Base-by-base conservation (phyloP, 164 flowering plant genomes). In the Tinospora cordifolia region DNA sequence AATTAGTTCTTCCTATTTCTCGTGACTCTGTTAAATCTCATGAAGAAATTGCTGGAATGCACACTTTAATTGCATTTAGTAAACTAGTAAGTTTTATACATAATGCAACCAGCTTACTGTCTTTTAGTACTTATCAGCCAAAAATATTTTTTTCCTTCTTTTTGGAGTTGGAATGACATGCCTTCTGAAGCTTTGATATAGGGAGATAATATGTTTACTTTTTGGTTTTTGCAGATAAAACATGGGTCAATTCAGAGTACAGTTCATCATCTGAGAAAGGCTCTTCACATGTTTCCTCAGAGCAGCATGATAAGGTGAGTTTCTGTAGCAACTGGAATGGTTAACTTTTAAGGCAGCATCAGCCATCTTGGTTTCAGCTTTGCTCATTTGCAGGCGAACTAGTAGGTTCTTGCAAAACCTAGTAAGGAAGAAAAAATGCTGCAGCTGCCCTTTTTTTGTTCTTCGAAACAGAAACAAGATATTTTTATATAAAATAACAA, bases 241-340 rank as follows among this genome's bases (percentile, higher is more conserved):
- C 62, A 81, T 69, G 86, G 85, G 63, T 77, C 86, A 67, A 80
- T 79, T 75, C 81, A 75, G 64, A 86, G 80, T 81, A 97, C 86
- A 73, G 76, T 85, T 8, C 27, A 68, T 34, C 90, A 92, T 74
- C 89, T 94, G 51, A 88, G 83, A 68, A 94, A 84, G 78, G 87
- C 79, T 70, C 86, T 94, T 78, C 97, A 94, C 72, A 81, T 77
- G 80, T 88, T 74, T 71, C 98, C 98, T 63, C 82, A 80, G 66
- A 85, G 92, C 79, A 72, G 14, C 71, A 78, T 82, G 78, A 49
- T 90, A 81, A 90, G 97, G 97, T 93, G 80, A 44, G 46, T 63
- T 21, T 22, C 39, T 41, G 7, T 57, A 21, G 34, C 27, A 66
- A 72, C 66, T 9, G 24, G 30, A 41, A 40, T 13, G 27, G 11